Conservation (phyloP, 495 filamentous ascomycete genomes). For the Cudoniella acicularis region DNA sequence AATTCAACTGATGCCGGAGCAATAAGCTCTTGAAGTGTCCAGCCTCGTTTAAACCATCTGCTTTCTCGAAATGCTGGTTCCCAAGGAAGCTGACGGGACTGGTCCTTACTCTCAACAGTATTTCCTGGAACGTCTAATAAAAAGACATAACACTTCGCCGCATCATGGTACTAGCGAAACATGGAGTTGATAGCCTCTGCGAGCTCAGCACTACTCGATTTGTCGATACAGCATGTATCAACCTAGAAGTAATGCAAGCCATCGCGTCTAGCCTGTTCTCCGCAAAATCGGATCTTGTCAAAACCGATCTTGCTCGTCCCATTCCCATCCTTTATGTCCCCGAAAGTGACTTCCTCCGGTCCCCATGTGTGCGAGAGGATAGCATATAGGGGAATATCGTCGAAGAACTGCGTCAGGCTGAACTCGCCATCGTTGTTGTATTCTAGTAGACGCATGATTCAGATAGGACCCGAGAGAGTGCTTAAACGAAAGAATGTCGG, state of each 20-base stretch:
- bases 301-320: conserved; percentile 17
- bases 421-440: conserved; percentile 14
- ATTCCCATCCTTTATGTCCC: conserved; percentile 19
- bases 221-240: conserved; percentile 39
- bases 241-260: conserved; percentile 33
- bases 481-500: conserved; percentile 4
- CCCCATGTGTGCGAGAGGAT: conserved; percentile 30
- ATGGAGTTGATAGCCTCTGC: conserved; percentile 37
- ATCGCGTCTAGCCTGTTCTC: conserved; percentile 10
- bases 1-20: conserved; percentile 26
- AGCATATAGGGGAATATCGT: conserved; percentile 21
- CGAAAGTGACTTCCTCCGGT: conserved; percentile 25
- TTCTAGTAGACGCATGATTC: conserved; percentile 13
- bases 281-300: conserved; percentile 27
- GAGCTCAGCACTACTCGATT: conserved; percentile 28
- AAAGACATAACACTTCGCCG: conserved; percentile 17
- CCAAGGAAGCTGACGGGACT: conserved; percentile 1
- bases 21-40: conserved; percentile 33
- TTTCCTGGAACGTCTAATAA: conserved; percentile 10
- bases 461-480: background rate
- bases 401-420: conserved; percentile 10
- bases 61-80: conserved; percentile 7
- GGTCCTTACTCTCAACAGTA: background rate
- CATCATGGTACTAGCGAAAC: conserved; percentile 26
- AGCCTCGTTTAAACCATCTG: conserved; percentile 28